Evolutionary conservation across 1,284 basidiomycete genomes (phyloP), one percentile per base, ranked within the genome.

Genomic region (Marasmius tenuissimus): DNA sequence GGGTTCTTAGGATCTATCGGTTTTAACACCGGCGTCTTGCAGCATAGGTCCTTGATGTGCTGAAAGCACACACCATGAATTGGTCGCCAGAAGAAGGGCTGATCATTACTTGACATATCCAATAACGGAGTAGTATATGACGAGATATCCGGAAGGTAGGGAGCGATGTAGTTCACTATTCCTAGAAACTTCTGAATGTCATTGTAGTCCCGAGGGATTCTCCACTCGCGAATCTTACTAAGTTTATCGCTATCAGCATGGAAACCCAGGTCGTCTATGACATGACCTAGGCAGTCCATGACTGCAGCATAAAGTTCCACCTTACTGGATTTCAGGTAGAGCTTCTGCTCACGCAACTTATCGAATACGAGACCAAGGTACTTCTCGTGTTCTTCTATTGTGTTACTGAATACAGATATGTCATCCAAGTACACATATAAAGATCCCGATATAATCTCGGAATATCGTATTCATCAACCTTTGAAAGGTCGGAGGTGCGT

Each of bases 101-200:
- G 57, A 11, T 62, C 35, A 34, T 67, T 67, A 14, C n/a, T n/a
- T 8, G 49, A 48, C 2, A 71, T 67, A 4, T 58, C 59, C 0
- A 54, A 61, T 37, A 72, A 37, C 0, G 67, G 67, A 3, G 65
- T 64, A 0, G 71, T 75, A 49, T 75, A 76, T 8, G 68, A 64
- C 0, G 73, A 67, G 0, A 82, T 64, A 42, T 78, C 69, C 0
- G 75, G 78, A 56, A 81, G 64, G 61, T 78, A 78, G 11, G 72
- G 68, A 0, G 72, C 68, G 0, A 83, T 56, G 63, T 81, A 83
- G 20, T 80, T 70, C 0, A 81, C 70, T 0, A 78, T 64, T 0
- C 78, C 79, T 0, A 81, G 58, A 48, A 81, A 81, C n/a, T 42
- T 42, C 6, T 42, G 40, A 6, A 42, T 6, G 6, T 42, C n/a